These are phyloP conservation scores for Yarrowia porcina DNA, from an alignment of 805 yeast species.

Conservation along the genomic window DNA sequence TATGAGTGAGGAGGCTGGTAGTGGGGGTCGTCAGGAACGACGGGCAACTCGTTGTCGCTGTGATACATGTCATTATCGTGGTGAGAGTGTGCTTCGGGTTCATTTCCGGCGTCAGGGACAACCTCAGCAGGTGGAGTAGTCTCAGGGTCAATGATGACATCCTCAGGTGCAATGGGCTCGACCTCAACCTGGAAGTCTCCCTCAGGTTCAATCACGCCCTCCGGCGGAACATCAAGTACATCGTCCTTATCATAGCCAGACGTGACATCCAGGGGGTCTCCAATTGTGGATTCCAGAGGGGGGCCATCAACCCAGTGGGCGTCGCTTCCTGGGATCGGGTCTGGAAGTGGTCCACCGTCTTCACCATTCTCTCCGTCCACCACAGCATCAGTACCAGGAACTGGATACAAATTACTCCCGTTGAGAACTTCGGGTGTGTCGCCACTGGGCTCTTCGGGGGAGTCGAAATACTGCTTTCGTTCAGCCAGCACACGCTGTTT, in stretches of 20 bases:
- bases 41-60: background rate
- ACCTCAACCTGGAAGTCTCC: background rate
- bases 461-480: background rate
- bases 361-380: slow-evolving; percentile 9
- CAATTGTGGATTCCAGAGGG: background rate
- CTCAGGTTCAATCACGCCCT: background rate
- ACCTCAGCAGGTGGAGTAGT: background rate
- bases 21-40: background rate
- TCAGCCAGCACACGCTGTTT: slow-evolving; percentile 1
- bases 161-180: background rate
- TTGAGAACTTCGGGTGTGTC: slow-evolving; percentile 7
- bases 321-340: background rate
- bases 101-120: background rate
- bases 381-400: slow-evolving; percentile 2
- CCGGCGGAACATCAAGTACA: slow-evolving; percentile 1
- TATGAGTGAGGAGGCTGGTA: background rate
- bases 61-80: background rate
- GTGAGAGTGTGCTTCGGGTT: background rate
- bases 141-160: background rate
- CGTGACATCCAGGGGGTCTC: slow-evolving; percentile 17
- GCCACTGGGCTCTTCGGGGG: slow-evolving; percentile 4
- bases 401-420: slow-evolving; percentile 16
- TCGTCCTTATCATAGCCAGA: slow-evolving; percentile 6
- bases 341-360: slow-evolving; percentile 5
- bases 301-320: background rate